A percentile compares a stretch with the other conserved stretches of the same genome.
Conservation (phyloP, 2,329 filamentous ascomycete species). For the Aspergillus brunneoviolaceus region DNA sequence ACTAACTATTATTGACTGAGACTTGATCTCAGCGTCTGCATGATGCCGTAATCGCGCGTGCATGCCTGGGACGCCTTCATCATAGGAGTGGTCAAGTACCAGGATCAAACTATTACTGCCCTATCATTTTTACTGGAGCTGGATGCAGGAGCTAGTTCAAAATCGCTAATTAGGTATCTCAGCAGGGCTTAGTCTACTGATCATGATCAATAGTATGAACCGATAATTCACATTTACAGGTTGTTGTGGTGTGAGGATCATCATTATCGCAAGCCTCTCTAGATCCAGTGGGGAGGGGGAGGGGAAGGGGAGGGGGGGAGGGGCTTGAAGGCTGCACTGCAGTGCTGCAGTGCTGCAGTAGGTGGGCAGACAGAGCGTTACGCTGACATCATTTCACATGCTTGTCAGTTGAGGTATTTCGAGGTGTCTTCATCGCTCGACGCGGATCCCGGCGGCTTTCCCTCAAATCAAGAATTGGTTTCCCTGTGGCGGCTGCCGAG, state of each 20-base stretch:
- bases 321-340: too few species aligned
- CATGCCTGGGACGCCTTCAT: slow-evolving; percentile 8
- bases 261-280: neutral
- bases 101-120: slow-evolving; percentile 19
- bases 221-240: too few species aligned
- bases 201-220: neutral
- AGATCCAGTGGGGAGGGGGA: neutral
- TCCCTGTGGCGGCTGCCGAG: neutral
- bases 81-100: slow-evolving; percentile 19
- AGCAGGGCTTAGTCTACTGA: neutral
- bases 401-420: neutral
- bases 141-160: neutral
- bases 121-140: neutral
- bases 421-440: neutral
- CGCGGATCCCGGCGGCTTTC: neutral
- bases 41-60: slow-evolving; percentile 27
- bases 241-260: neutral
- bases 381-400: slow-evolving; percentile 23
- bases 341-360: too few species aligned
- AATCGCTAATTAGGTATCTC: neutral
- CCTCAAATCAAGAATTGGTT: neutral
- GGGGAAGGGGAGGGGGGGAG: neutral
- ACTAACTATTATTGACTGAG: neutral
- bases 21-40: slow-evolving; percentile 17
- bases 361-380: neutral